phyloP scores from a whole-genome alignment of 73 alveolate species.

The Blepharisma japonicum region DNA sequence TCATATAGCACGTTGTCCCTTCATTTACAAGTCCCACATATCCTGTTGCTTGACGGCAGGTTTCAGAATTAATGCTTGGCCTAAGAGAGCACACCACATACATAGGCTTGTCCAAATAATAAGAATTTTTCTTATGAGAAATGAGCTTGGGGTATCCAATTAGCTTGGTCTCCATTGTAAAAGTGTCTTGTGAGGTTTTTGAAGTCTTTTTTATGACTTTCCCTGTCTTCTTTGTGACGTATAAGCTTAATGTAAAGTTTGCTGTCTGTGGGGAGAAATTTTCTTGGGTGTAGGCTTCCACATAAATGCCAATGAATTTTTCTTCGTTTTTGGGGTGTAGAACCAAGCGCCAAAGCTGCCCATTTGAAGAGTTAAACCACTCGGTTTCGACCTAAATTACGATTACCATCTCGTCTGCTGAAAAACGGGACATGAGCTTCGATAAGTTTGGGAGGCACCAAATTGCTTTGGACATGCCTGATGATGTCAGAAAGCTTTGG shows the following conservation, averaged over 20 bases:
- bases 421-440: too few relatives aligned
- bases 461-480: too few relatives aligned
- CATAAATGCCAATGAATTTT: background rate
- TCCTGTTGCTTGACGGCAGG: constrained; percentile 23
- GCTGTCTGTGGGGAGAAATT: constrained; percentile 9
- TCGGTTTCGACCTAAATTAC: constrained; percentile 3
- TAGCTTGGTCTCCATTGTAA: constrained; percentile 15
- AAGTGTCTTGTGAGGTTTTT: constrained; percentile 22
- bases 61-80: background rate
- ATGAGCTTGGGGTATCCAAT: constrained; percentile 23
- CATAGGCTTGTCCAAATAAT: background rate
- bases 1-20: constrained; percentile 91
- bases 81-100: background rate
- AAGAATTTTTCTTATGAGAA: background rate
- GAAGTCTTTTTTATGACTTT: too few relatives aligned
- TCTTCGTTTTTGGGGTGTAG: background rate
- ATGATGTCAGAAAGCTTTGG: too few relatives aligned
- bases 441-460: too few relatives aligned
- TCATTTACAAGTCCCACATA: constrained; percentile 81
- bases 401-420: background rate
- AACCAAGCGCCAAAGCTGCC: background rate
- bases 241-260: background rate
- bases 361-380: constrained; percentile 18
- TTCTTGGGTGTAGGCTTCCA: background rate
- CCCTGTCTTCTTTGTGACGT: too few relatives aligned